Evolutionary conservation across 768 basidiomycete species (phyloP), one percentile per base, ranked within the genome.

Genomic region (Suillus weaverae): DNA sequence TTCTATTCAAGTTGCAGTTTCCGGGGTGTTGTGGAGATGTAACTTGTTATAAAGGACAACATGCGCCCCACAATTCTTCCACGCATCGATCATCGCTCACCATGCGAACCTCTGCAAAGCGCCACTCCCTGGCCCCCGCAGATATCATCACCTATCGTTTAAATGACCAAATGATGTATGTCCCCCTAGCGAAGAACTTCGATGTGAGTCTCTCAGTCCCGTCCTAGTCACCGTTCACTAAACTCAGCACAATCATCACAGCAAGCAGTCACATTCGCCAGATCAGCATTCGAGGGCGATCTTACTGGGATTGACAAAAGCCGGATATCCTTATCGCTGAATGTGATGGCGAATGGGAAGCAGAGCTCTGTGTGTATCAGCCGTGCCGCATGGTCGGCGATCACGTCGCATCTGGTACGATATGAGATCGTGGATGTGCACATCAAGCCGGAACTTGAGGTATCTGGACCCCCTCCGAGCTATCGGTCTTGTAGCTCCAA

Each of bases 121-220:
- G n/a, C 72, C 73, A 71, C 67, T 73, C 20, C 68, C 68, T 35
- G 66, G 46, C 77, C 16, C n/a, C 53, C 13, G 69, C 80, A 6
- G 83, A 86, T 41, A 77, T 86, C 61, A 73, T 87, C 63, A 86
- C 83, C 22, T 86, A 86, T 64, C 81, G 83, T 35, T 74, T 76
- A 6, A 70, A 77, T 0, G 70, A 74, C 11, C 70, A 79, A 32
- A 74, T 85, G n/a, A 82, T 86, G 18, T 86, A 84, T 53, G 86
- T 88, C 1, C 79, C 77, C 3, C 80, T 80, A 1, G 78, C 81
- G 14, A 60, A 71, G 36, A 71, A 75, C 51, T 85, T 84, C 64
- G 68, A 78, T 69, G 86, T 85, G 44, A 61, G 79, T 69, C 10
- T 48, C 53, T 26, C 41, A 39, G 53, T 56, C 36, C 32, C 26